Base-by-base conservation (phyloP, 2,329 filamentous ascomycete genomes). In the Colletotrichum incanum region DNA sequence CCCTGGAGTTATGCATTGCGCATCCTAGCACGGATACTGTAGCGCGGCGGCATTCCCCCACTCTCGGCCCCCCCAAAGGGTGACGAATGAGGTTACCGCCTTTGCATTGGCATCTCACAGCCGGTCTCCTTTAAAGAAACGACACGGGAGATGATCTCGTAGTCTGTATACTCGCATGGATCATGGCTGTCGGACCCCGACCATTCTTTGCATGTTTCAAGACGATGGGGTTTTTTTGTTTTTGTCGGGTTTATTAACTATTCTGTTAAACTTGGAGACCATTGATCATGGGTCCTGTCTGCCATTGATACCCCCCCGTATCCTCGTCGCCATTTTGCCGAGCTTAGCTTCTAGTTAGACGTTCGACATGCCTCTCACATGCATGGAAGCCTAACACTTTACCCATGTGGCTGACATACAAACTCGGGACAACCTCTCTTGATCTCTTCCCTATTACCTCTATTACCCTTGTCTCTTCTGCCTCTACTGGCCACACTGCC, bases 51-150 rank as follows among this genome's bases (percentile, higher is more conserved):
- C 60, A 41, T 72, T 70, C 54, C 70, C 70, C 70, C 70, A 65
- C 66, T 55, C 65, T 60, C 23, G n/a, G 45, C 54, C 65, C 54
- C 65, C 65, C 59, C 54, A 60, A 41, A 28, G n/a, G 39, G 43
- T 58, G 28, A 55, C 66, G 54, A 72, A 72, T 72, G 65, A 65
- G 70, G 69, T 72, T 54, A 69, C 69, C 59, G 70, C 65, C 65
- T 69, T 60, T 52, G 52, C 54, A 70, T 60, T 55, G 28, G n/a
- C 31, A 62, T 41, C 64, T 55, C 23, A 34, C 26, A 68, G 62
- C 7, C 2, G 59, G 41, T 45, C 52, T 58, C 61, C 39, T 69
- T 50, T 45, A 52, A 69, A 64, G 58, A 63, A 47, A 45, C 52
- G 54, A 39, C 43, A 39, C 56, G 50, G 50, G 58, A 68, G 52